Percentiles rank a stretch among this genome's conserved stretches.
These are phyloP conservation scores for Aspergillus melleus DNA, from an alignment of 2,329 filamentous ascomycete genomes.

Conservation along the genomic window DNA sequence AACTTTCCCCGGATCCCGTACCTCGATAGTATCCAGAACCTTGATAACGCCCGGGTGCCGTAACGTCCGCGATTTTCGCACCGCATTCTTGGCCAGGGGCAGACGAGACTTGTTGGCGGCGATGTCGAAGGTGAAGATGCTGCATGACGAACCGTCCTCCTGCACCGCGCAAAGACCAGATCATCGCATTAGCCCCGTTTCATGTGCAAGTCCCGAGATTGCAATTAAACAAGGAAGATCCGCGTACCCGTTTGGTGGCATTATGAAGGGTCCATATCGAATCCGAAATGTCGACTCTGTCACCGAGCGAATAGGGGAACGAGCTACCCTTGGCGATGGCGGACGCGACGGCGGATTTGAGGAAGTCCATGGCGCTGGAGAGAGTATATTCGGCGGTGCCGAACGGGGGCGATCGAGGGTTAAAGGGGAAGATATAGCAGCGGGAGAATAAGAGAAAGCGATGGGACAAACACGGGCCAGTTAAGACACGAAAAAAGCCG, in stretches of 20 bases:
- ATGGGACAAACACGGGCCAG: neutral
- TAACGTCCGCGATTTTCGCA: slow-evolving; percentile 89
- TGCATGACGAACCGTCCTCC: slow-evolving; percentile 93
- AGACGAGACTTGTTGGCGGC: slow-evolving; percentile 75
- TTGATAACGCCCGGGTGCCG: slow-evolving; percentile 93
- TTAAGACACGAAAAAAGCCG: neutral
- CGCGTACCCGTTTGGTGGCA: slow-evolving; percentile 78
- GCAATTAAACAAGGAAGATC: neutral
- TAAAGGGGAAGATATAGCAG: too few species aligned
- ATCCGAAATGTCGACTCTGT: slow-evolving; percentile 86
- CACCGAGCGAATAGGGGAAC: slow-evolving; percentile 90
- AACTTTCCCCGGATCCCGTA: slow-evolving; percentile 41
- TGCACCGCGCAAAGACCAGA: slow-evolving; percentile 39
- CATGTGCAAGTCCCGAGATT: neutral
- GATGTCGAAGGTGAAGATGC: slow-evolving; percentile 95
- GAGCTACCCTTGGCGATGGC: slow-evolving; percentile 93
- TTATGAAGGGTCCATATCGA: slow-evolving; percentile 98
- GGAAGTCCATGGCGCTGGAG: slow-evolving; percentile 76
- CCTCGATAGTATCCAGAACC: slow-evolving; percentile 91
- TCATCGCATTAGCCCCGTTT: slow-evolving; percentile 14
- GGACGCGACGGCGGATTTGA: slow-evolving; percentile 95
- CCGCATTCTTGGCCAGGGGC: slow-evolving; percentile 86
- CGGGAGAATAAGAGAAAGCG: neutral
- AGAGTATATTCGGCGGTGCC: neutral
- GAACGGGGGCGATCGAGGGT: neutral